phyloP scores from a whole-genome alignment of 345 rosid species.

The Lumnitzera littorea region DNA sequence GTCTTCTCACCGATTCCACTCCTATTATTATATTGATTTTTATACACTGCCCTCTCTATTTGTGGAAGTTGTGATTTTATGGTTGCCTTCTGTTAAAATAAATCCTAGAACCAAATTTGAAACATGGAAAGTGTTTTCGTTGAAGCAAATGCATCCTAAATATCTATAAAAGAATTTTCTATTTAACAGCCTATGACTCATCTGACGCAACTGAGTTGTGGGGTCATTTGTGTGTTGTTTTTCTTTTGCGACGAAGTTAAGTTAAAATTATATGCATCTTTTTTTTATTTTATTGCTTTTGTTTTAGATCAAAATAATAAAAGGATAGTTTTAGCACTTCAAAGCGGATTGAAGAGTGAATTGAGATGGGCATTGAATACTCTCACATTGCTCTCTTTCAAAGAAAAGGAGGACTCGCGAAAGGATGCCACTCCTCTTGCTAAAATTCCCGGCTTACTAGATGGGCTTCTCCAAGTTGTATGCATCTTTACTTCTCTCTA shows the following conservation, averaged over 20 bases:
- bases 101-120: too few species aligned
- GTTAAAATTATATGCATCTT: not conserved
- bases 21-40: not conserved
- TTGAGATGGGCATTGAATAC: constrained; percentile 91
- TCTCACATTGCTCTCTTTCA: constrained; percentile 88
- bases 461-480: constrained; percentile 90
- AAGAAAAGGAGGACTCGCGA: constrained; percentile 84
- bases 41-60: not conserved
- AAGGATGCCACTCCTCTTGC: constrained; percentile 75
- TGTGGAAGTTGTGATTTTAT: too few species aligned
- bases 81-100: too few species aligned
- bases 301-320: constrained; percentile 73
- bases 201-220: too few species aligned
- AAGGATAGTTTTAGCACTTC: constrained; percentile 91
- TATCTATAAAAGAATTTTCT: too few species aligned
- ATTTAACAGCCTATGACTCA: too few species aligned
- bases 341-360: constrained; percentile 95
- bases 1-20: constrained; percentile 8
- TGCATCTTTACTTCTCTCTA: constrained; percentile 15
- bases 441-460: constrained; percentile 91
- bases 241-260: too few species aligned
- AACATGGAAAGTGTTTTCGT: too few species aligned
- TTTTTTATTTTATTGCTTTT: not conserved
- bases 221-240: too few species aligned
- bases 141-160: too few species aligned